phyloP scores from a whole-genome alignment of 2,329 filamentous ascomycete species.

The Cytospora chrysosperma region DNA sequence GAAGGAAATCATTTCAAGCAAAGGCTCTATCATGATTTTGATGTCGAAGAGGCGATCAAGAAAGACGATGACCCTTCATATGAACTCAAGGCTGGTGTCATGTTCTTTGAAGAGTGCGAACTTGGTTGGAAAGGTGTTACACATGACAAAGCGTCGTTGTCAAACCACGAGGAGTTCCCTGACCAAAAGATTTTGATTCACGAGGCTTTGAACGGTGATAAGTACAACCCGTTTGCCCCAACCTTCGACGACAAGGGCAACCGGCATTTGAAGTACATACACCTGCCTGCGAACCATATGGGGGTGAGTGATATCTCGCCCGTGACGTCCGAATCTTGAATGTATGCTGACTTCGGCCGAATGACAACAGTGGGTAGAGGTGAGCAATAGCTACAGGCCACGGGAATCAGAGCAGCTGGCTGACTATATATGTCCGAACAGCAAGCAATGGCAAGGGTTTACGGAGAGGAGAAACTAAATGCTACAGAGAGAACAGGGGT shows the following conservation, averaged over 20 bases:
- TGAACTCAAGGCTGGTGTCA: slow-evolving; percentile 1
- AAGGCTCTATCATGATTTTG: neutral
- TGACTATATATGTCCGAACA: neutral
- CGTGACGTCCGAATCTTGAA: too few relatives aligned
- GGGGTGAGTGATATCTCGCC: too few relatives aligned
- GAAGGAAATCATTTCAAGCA: neutral
- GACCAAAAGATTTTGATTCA: neutral
- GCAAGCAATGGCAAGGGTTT: slow-evolving; percentile 9
- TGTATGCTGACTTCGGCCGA: too few relatives aligned
- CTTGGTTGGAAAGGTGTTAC: neutral
- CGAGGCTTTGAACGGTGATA: neutral
- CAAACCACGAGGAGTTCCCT: neutral
- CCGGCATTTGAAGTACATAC: neutral
- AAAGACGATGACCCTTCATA: neutral
- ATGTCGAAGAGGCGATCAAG: fast-evolving
- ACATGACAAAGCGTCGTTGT: neutral
- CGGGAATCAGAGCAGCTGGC: neutral
- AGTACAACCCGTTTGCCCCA: neutral
- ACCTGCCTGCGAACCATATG: slow-evolving; percentile 15
- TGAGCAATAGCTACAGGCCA: neutral
- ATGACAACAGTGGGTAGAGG: slow-evolving; percentile 18
- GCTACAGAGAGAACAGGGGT: neutral
- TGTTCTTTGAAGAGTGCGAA: neutral
- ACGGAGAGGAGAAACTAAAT: neutral
- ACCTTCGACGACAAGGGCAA: neutral